phyloP scores from a whole-genome alignment of 345 rosid genomes.

The Gynandropsis gynandra region DNA sequence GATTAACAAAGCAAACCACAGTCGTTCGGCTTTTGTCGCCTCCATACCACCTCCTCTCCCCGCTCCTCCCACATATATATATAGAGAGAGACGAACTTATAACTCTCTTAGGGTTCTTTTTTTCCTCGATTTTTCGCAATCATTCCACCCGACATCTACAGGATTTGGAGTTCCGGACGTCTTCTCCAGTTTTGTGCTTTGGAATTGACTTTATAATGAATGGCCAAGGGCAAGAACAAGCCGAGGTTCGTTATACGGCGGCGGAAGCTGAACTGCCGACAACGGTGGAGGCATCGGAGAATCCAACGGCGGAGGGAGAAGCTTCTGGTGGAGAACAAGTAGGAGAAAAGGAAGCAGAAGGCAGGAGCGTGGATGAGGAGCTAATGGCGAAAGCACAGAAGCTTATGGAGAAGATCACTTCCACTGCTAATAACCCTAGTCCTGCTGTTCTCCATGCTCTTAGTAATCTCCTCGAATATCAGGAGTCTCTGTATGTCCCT shows the following conservation, averaged over 20 bases:
- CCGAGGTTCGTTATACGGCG: conserved; percentile 23
- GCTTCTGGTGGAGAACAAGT: conserved; percentile 22
- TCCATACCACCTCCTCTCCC: conserved; percentile 20
- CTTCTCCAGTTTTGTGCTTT: not conserved
- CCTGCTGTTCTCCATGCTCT: conserved; percentile 71
- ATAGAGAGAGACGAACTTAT: not conserved
- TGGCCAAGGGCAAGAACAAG: conserved; percentile 33
- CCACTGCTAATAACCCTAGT: conserved; percentile 69
- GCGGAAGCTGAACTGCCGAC: conserved; percentile 5
- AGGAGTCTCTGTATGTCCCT: conserved; percentile 60
- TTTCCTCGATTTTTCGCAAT: not conserved
- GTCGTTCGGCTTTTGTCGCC: conserved; percentile 16
- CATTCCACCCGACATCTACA: not conserved
- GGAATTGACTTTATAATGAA: conserved; percentile 20
- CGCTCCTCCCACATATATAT: conserved; percentile 16
- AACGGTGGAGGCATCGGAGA: no score
- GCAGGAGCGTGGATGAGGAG: conserved; percentile 51
- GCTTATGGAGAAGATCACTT: conserved; percentile 70
- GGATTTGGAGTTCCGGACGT: conserved; percentile 14
- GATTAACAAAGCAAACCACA: no score
- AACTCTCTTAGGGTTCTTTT: not conserved
- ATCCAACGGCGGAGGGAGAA: not conserved
- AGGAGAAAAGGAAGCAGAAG: conserved; percentile 35
- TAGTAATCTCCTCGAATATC: conserved; percentile 68
- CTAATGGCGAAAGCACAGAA: conserved; percentile 61